A percentile compares a stretch with the other conserved stretches of the same genome.
Conservation (phyloP, 2,329 filamentous ascomycete genomes). For the Pseudocercospora eumusae region DNA sequence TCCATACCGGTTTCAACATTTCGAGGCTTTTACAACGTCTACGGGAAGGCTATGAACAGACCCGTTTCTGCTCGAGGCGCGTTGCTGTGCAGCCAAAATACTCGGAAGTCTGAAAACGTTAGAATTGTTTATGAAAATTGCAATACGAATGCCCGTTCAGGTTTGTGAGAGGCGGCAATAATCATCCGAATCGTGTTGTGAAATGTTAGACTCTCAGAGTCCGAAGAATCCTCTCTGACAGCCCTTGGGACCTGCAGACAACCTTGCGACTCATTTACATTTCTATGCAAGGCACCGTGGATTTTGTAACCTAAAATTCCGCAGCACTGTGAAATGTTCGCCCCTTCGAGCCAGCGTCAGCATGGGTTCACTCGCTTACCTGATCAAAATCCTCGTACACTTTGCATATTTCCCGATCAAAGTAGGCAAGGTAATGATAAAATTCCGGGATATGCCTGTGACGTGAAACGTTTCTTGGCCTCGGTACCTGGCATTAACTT, state of each 20-base stretch:
- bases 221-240: not conserved
- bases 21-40: no score
- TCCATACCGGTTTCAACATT: no score
- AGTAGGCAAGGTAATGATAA: not conserved
- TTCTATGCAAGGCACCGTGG: not conserved
- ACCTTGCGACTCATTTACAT: not conserved
- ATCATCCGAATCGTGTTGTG: not conserved
- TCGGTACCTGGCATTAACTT: not conserved
- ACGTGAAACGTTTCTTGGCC: not conserved
- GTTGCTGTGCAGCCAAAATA: no score
- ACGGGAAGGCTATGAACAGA: no score
- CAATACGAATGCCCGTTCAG: not conserved
- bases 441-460: not conserved
- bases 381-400: not conserved
- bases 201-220: not conserved
- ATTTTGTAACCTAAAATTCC: not conserved
- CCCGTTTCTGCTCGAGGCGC: no score
- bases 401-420: slow-evolving; percentile 13
- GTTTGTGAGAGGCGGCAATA: not conserved
- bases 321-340: not conserved
- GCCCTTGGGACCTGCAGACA: not conserved
- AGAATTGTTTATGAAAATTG: no score
- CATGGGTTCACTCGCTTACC: not conserved
- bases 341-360: not conserved
- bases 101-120: no score